A percentile compares a stretch with the other conserved stretches of the same genome.
Conservation (phyloP, 177 flowering plant genomes). For the Vitis hybrid region DNA sequence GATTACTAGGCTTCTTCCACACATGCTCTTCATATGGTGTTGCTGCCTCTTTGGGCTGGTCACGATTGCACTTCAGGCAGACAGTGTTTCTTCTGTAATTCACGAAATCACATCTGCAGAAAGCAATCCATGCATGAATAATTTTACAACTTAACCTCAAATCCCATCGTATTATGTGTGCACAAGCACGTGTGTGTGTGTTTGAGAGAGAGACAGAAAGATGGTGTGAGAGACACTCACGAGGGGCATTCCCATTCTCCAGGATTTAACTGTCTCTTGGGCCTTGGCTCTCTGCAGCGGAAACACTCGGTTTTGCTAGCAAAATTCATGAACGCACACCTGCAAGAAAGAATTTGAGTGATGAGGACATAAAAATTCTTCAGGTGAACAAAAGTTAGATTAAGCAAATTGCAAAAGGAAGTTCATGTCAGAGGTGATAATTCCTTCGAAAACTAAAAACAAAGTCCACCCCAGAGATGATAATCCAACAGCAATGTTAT, state of each 20-base stretch:
- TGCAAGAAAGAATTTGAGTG: constrained; percentile 21
- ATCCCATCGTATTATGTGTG: not conserved
- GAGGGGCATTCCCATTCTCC: constrained; percentile 95
- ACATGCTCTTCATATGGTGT: constrained; percentile 38
- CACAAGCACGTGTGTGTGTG: too few relatives aligned
- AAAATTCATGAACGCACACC: constrained; percentile 84
- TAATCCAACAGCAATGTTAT: too few relatives aligned
- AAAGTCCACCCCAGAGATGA: not conserved
- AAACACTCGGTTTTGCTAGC: constrained; percentile 68
- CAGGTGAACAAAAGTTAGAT: not conserved
- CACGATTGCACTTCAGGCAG: constrained; percentile 64
- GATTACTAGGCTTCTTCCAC: constrained; percentile 37
- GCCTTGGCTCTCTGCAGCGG: constrained; percentile 65
- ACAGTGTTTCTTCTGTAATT: constrained; percentile 57
- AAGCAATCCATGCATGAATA: constrained; percentile 2
- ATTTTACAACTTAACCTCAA: not conserved
- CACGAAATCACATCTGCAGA: constrained; percentile 70
- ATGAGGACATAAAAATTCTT: not conserved
- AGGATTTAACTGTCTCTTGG: constrained; percentile 53
- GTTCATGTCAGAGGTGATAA: not conserved
- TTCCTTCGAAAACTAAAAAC: not conserved
- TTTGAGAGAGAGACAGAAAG: not conserved
- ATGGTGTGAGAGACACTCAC: constrained; percentile 40
- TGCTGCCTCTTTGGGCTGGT: constrained; percentile 41
- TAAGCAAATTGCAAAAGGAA: not conserved